phyloP scores from a whole-genome alignment of 139 green algal genomes.

The Volvox africanus region DNA sequence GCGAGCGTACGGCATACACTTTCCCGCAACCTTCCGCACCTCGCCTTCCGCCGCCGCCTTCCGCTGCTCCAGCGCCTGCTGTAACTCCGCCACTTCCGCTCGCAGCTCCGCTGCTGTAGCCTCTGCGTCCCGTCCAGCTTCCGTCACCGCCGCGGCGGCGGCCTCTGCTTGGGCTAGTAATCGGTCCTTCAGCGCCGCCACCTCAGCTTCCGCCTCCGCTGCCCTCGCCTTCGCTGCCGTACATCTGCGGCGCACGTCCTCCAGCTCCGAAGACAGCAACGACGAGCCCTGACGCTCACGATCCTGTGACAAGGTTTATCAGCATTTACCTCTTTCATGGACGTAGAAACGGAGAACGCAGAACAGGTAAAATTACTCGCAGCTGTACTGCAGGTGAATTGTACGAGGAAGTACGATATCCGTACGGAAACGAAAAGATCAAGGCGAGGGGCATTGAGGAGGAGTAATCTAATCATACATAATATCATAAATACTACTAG shows the following conservation, averaged over 20 bases:
- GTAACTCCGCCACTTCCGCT: neutral
- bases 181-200: neutral
- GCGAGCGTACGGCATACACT: no score
- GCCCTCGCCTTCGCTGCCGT: constrained; percentile 11
- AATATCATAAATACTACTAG: no score
- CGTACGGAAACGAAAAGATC: no score
- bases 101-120: neutral
- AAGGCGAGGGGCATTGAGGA: no score
- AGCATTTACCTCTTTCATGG: no score
- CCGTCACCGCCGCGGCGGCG: neutral
- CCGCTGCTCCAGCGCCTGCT: neutral
- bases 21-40: neutral
- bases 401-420: no score
- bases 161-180: neutral
- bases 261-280: neutral
- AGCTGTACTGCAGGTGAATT: no score
- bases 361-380: no score
- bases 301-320: no score
- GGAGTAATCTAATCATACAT: no score
- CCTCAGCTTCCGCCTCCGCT: neutral
- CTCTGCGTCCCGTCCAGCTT: neutral
- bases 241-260: neutral
- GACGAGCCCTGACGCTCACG: neutral
- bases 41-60: neutral
- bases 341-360: no score